Percentiles rank a stretch among this genome's conserved stretches.
These are phyloP conservation scores for Oidium heveae DNA, from an alignment of 2,329 filamentous ascomycete genomes.

Conservation along the genomic window DNA sequence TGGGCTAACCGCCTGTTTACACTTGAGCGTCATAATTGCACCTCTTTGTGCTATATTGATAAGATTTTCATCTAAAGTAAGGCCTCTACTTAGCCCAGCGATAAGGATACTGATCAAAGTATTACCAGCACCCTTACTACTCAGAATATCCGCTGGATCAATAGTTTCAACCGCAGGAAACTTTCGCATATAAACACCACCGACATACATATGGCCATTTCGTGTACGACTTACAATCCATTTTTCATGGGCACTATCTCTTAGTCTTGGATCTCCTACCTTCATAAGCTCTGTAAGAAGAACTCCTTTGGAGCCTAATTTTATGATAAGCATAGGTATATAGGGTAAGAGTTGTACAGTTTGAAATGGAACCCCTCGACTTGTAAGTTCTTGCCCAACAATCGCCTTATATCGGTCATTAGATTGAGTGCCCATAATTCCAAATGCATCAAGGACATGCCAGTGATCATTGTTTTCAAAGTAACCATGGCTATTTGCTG, in stretches of 20 bases:
- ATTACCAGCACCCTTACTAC: conserved; percentile 85
- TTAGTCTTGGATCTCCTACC: conserved; percentile 41
- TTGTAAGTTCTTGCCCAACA: conserved; percentile 41
- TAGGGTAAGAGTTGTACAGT: conserved; percentile 67
- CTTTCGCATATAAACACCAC: conserved; percentile 63
- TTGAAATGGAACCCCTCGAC: conserved; percentile 63
- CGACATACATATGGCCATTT: conserved; percentile 26
- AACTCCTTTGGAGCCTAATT: conserved; percentile 38
- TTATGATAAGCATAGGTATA: conserved; percentile 63
- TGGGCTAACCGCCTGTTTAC: conserved; percentile 38
- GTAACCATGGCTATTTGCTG: conserved; percentile 38
- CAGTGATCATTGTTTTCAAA: conserved; percentile 58
- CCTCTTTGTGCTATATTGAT: conserved; percentile 63
- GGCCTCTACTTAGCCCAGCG: conserved; percentile 39
- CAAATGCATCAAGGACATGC: conserved; percentile 50
- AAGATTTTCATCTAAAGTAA: conserved; percentile 25
- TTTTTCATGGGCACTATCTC: conserved; percentile 31
- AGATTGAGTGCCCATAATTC: conserved; percentile 42
- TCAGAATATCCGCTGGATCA: conserved; percentile 43
- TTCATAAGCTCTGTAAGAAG: conserved; percentile 47
- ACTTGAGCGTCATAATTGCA: conserved; percentile 54
- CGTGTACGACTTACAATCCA: conserved; percentile 45
- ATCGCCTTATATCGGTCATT: conserved; percentile 45
- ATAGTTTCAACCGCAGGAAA: conserved; percentile 30
- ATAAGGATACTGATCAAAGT: conserved; percentile 71